phyloP scores from a whole-genome alignment of 1,284 basidiomycete genomes.

The Ceratobasidium sp. region DNA sequence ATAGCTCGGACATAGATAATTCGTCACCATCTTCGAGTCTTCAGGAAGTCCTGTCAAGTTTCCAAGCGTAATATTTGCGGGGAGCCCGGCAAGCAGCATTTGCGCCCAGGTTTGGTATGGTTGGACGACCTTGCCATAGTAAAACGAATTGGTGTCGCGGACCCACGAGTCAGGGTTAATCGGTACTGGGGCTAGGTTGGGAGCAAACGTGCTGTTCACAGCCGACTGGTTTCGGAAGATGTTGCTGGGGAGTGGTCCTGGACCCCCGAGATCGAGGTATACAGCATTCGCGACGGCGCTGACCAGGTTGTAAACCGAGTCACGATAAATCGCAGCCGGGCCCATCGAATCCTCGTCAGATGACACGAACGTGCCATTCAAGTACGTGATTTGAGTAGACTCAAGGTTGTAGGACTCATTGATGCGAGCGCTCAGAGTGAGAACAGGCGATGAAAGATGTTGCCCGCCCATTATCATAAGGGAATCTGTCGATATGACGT shows the following conservation, averaged over 20 bases:
- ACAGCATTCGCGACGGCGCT: background rate
- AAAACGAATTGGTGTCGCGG: constrained; percentile 3
- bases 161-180: constrained; percentile 6
- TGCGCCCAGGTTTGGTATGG: constrained; percentile 25
- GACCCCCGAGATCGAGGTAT: constrained; percentile 21
- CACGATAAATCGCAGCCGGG: background rate
- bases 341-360: too few relatives aligned
- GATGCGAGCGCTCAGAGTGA: background rate
- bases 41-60: constrained; percentile 14
- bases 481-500: constrained; percentile 26
- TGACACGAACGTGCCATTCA: background rate
- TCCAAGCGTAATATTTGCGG: constrained; percentile 12
- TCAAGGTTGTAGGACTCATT: background rate
- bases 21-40: constrained; percentile 30
- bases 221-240: constrained; percentile 4
- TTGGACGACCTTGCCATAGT: background rate
- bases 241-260: background rate
- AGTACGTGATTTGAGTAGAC: background rate
- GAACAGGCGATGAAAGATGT: background rate
- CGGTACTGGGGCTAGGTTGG: constrained; percentile 2
- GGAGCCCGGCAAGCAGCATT: constrained; percentile 3
- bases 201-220: background rate
- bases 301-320: background rate
- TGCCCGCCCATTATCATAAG: background rate
- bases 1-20: constrained; percentile 32